phyloP scores from a whole-genome alignment of 805 yeast species.

The Schwanniomyces sp. region DNA sequence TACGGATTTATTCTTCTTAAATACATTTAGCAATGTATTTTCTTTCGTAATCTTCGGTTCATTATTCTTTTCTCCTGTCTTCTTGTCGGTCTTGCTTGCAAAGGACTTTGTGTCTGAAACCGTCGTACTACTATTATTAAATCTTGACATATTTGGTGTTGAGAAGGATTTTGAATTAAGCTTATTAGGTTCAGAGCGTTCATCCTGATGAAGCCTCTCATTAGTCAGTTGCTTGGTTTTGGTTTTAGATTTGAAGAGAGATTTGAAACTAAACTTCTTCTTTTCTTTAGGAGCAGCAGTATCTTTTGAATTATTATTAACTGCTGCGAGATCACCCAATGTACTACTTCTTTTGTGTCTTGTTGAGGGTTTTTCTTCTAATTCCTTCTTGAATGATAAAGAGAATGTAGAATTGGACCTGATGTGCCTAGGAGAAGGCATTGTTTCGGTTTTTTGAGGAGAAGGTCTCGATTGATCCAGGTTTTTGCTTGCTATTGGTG shows the following conservation, averaged over 20 bases:
- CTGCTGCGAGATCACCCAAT: conserved; percentile 14
- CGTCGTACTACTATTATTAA: background rate
- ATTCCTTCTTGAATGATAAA: conserved; percentile 8
- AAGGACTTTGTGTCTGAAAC: background rate
- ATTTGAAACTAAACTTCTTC: conserved; percentile 38
- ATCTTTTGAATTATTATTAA: background rate
- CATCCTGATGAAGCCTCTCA: conserved; percentile 6
- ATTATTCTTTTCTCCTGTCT: background rate
- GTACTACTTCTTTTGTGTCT: conserved; percentile 10
- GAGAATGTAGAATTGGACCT: conserved; percentile 21
- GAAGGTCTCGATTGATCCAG: background rate
- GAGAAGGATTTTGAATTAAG: conserved; percentile 27
- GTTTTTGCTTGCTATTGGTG: background rate
- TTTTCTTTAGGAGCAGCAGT: conserved; percentile 11
- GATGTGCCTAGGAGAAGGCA: conserved; percentile 14
- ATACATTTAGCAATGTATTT: conserved; percentile 16
- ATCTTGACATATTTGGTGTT: conserved; percentile 24
- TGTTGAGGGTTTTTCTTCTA: conserved; percentile 6
- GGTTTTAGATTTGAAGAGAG: conserved; percentile 37
- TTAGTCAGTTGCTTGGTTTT: conserved; percentile 22
- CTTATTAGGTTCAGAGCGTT: conserved; percentile 9
- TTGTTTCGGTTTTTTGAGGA: background rate
- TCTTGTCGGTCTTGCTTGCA: background rate
- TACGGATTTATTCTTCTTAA: conserved; percentile 19
- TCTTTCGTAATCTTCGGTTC: background rate